These are phyloP conservation scores for Tinospora cordifolia DNA, from an alignment of 164 flowering plant species.

Conservation along the genomic window DNA sequence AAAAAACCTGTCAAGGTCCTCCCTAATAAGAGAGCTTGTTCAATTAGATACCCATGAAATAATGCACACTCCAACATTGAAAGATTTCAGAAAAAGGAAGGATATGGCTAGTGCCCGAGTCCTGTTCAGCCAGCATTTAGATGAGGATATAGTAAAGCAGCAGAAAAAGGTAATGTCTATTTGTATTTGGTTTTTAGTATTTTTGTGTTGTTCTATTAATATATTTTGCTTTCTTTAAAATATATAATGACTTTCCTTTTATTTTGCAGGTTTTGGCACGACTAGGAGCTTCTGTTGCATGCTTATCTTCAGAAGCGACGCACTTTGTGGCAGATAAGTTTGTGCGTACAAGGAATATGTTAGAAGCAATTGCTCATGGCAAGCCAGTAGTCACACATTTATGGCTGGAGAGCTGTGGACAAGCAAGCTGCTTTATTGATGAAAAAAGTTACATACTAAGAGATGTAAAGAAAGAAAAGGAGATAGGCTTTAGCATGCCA, in stretches of 20 bases:
- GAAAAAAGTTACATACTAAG: constrained; percentile 69
- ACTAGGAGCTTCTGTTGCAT: constrained; percentile 47
- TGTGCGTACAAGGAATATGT: constrained; percentile 88
- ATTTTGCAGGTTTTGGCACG: constrained; percentile 50
- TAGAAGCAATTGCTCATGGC: constrained; percentile 87
- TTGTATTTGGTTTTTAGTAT: background rate
- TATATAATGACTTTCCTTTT: background rate
- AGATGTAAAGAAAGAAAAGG: constrained; percentile 86
- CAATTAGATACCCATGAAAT: constrained; percentile 24
- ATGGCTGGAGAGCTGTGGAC: constrained; percentile 90
- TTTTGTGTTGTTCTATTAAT: constrained; percentile 1
- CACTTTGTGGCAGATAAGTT: constrained; percentile 82
- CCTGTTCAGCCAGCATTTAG: constrained; percentile 79
- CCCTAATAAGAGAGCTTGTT: constrained; percentile 39
- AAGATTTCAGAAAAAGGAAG: constrained; percentile 57
- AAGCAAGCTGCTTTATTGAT: constrained; percentile 70
- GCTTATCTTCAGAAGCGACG: constrained; percentile 68
- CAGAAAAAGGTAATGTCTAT: constrained; percentile 68
- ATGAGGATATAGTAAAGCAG: constrained; percentile 63
- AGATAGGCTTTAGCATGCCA: constrained; percentile 79
- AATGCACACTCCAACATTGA: constrained; percentile 21
- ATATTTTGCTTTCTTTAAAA: background rate
- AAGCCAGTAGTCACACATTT: constrained; percentile 79
- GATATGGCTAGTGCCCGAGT: constrained; percentile 50
- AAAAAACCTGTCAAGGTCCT: constrained; percentile 31